These are phyloP conservation scores for Escallonia herrerae DNA, from an alignment of 129 eudicot genomes.

Conservation along the genomic window DNA sequence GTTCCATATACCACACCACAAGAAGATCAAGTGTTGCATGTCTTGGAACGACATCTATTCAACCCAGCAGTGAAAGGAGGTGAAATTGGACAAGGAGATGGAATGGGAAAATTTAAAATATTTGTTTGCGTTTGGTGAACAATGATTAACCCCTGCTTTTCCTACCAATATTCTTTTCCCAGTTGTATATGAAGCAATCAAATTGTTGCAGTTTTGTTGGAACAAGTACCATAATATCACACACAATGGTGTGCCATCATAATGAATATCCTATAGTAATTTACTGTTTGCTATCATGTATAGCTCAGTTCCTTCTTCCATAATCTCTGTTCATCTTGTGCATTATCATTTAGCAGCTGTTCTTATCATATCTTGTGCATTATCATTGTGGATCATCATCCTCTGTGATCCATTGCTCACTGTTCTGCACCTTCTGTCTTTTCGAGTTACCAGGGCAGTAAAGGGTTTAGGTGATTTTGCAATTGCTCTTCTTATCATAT, in stretches of 20 bases:
- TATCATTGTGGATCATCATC: too few relatives aligned
- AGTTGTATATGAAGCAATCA: conserved; percentile 33
- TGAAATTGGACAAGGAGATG: background rate
- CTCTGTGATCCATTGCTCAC: too few relatives aligned
- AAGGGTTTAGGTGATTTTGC: too few relatives aligned
- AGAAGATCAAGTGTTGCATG: conserved; percentile 66
- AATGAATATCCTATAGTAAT: background rate
- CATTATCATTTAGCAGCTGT: too few relatives aligned
- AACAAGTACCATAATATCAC: background rate
- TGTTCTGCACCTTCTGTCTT: too few relatives aligned
- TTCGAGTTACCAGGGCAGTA: too few relatives aligned
- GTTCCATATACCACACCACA: conserved; percentile 63
- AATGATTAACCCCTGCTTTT: too few relatives aligned
- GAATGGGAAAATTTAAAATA: background rate
- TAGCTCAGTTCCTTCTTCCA: too few relatives aligned
- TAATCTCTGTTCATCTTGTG: too few relatives aligned
- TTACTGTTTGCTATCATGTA: too few relatives aligned
- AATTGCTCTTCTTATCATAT: too few relatives aligned
- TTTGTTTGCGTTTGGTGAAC: background rate
- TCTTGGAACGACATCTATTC: conserved; percentile 49
- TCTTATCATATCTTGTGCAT: too few relatives aligned
- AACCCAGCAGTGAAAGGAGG: conserved; percentile 15
- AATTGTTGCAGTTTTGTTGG: conserved; percentile 29
- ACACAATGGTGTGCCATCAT: conserved; percentile 3
- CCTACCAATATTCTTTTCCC: conserved; percentile 10